These are phyloP conservation scores for Colletotrichum sublineola DNA, from an alignment of 2,329 filamentous ascomycete species.

Conservation along the genomic window DNA sequence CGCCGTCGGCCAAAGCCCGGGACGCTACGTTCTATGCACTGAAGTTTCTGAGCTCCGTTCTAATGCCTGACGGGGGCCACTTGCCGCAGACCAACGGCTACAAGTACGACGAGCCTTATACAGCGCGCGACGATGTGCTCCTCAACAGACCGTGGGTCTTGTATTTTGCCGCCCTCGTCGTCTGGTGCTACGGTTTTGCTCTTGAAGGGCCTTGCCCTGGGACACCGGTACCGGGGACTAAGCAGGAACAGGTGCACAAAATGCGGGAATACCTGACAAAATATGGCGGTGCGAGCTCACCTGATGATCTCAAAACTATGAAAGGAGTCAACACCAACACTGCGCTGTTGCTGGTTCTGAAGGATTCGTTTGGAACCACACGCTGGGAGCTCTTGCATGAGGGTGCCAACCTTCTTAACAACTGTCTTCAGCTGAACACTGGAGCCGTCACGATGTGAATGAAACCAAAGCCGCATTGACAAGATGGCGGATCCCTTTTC, in stretches of 20 bases:
- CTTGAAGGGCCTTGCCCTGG: conserved; percentile 81
- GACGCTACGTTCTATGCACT: conserved; percentile 95
- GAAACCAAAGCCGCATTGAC: neutral
- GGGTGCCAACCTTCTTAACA: conserved; percentile 82
- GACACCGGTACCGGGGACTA: conserved; percentile 65
- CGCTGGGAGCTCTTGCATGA: conserved; percentile 94
- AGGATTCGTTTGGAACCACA: conserved; percentile 83
- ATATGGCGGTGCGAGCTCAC: conserved; percentile 78
- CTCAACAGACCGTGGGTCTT: conserved; percentile 95
- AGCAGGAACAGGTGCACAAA: conserved; percentile 77
- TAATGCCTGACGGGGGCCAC: conserved; percentile 70
- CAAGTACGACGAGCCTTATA: conserved; percentile 71
- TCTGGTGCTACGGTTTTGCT: conserved; percentile 96
- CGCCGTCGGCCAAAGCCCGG: conserved; percentile 86
- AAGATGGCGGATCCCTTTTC: neutral
- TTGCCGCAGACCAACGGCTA: conserved; percentile 50
- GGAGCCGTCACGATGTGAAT: conserved; percentile 44
- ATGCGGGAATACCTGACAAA: conserved; percentile 84
- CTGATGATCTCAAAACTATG: conserved; percentile 81
- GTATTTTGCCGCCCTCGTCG: conserved; percentile 91
- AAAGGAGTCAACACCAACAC: conserved; percentile 86
- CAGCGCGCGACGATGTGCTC: conserved; percentile 87
- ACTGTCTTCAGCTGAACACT: conserved; percentile 77
- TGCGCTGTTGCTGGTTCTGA: conserved; percentile 83
- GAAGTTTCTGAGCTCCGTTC: conserved; percentile 87